These are phyloP conservation scores for Paspalum vaginatum DNA, from an alignment of 176 grass and related monocot species.

Conservation along the genomic window DNA sequence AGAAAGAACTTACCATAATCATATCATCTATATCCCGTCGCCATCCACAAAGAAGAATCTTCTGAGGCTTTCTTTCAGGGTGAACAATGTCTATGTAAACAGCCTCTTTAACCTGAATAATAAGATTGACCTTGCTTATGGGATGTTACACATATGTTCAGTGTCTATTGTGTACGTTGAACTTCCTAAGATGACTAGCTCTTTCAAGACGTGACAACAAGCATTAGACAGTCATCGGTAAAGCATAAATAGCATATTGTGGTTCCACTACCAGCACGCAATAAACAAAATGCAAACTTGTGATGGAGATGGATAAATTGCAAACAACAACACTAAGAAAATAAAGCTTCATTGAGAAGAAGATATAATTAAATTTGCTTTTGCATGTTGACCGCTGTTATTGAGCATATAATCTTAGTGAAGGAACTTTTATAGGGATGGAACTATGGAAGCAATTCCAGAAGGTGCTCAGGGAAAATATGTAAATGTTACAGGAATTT, in stretches of 20 bases:
- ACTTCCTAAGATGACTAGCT: conserved; percentile 30
- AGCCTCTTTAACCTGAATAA: conserved; percentile 84
- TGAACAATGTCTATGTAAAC: conserved; percentile 79
- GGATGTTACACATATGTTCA: conserved; percentile 49
- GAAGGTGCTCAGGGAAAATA: conserved; percentile 10
- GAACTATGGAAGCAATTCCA: conserved; percentile 21
- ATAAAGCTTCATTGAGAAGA: conserved; percentile 22
- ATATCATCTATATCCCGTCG: conserved; percentile 91
- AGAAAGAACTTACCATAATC: conserved; percentile 77
- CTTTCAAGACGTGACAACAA: conserved; percentile 37
- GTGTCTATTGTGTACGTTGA: conserved; percentile 31
- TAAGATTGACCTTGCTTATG: conserved; percentile 64
- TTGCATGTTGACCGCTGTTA: conserved; percentile 4
- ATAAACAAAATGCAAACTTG: conserved; percentile 13
- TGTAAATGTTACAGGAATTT: conserved; percentile 1
- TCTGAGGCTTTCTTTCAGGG: conserved; percentile 69
- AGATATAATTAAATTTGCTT: neutral
- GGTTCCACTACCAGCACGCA: neutral
- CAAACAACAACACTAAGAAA: conserved; percentile 15
- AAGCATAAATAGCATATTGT: conserved; percentile 4
- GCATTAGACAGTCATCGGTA: conserved; percentile 13
- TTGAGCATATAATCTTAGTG: neutral
- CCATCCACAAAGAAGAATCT: conserved; percentile 90
- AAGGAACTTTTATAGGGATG: neutral
- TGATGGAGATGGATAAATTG: neutral